Evolutionary conservation across 805 yeast genomes (phyloP).

Genomic region (Schwanniomyces pseudopolymorphus): DNA sequence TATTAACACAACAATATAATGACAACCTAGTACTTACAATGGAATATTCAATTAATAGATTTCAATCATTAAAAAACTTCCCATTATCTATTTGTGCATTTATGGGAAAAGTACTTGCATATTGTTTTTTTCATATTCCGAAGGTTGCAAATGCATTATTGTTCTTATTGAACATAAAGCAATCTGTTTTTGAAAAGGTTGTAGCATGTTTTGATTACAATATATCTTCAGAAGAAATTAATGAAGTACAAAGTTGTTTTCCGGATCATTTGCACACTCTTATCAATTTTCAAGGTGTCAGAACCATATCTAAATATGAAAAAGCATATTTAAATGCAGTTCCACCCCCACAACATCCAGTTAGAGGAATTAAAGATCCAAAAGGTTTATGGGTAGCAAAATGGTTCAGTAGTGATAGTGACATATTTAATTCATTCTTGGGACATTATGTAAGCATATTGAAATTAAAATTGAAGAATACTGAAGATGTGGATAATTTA

Average conservation of each 20-base stretch:
- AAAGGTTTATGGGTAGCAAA: slow-evolving; percentile 61
- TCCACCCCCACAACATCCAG: slow-evolving; percentile 43
- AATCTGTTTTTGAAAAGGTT: slow-evolving; percentile 37
- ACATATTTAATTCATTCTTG: slow-evolving; percentile 59
- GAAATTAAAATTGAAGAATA: slow-evolving; percentile 7
- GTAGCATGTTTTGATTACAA: slow-evolving; percentile 3
- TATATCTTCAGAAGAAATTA: background rate
- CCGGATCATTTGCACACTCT: slow-evolving; percentile 31
- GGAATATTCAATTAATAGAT: slow-evolving; percentile 48
- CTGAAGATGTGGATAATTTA: slow-evolving; percentile 1
- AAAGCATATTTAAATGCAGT: slow-evolving; percentile 31
- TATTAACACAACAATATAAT: slow-evolving; percentile 24
- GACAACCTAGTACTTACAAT: slow-evolving; percentile 50
- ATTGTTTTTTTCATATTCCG: slow-evolving; percentile 54
- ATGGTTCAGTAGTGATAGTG: slow-evolving; percentile 59
- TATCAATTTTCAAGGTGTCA: slow-evolving; percentile 31
- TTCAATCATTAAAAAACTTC: slow-evolving; percentile 47
- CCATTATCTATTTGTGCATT: slow-evolving; percentile 63
- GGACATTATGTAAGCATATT: slow-evolving; percentile 51
- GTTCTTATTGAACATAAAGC: slow-evolving; percentile 57
- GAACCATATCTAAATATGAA: slow-evolving; percentile 28
- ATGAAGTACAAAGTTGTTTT: slow-evolving; percentile 13
- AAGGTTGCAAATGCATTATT: slow-evolving; percentile 56
- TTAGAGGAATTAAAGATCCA: slow-evolving; percentile 53
- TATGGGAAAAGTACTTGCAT: slow-evolving; percentile 69